phyloP scores from a whole-genome alignment of 352 stramenopile genomes.

The Phytophthora boehmeriae region DNA sequence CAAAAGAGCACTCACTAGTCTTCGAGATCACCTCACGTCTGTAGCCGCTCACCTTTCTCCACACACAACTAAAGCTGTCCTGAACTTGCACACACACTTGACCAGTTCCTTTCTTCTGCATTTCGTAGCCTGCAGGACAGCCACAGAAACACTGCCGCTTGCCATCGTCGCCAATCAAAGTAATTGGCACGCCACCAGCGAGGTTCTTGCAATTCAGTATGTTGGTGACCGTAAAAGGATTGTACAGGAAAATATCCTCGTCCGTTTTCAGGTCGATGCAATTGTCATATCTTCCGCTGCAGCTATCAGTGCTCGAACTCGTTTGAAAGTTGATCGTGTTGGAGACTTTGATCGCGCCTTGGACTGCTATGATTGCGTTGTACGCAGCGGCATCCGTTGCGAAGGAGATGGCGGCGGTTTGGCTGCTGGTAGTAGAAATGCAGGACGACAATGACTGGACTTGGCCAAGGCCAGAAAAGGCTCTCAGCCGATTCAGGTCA shows the following conservation, averaged over 20 bases:
- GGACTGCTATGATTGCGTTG: constrained; percentile 37
- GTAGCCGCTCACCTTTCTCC: constrained; percentile 42
- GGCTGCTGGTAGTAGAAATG: constrained; percentile 1
- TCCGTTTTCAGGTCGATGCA: constrained; percentile 40
- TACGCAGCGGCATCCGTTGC: constrained; percentile 42
- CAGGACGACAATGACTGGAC: constrained; percentile 26
- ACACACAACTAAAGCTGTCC: constrained; percentile 39
- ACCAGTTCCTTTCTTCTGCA: constrained; percentile 18
- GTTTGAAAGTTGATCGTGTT: constrained; percentile 51
- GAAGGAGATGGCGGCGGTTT: constrained; percentile 46
- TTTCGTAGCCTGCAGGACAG: constrained; percentile 51
- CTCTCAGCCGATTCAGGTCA: constrained; percentile 33
- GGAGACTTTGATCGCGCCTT: constrained; percentile 23
- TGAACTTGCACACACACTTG: constrained; percentile 34
- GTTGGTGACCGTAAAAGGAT: constrained; percentile 52
- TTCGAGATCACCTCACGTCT: constrained; percentile 29
- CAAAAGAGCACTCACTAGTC: constrained; percentile 34
- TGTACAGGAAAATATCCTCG: constrained; percentile 69
- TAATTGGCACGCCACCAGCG: constrained; percentile 48
- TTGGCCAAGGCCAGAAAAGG: constrained; percentile 33
- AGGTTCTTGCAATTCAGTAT: constrained; percentile 44
- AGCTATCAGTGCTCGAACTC: constrained; percentile 15
- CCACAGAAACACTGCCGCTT: constrained; percentile 60
- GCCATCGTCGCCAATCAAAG: constrained; percentile 38
- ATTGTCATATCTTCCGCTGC: constrained; percentile 27